Conservation (phyloP, 192 early-diverging fungal genomes). For the Spizellomyces punctatus region DNA sequence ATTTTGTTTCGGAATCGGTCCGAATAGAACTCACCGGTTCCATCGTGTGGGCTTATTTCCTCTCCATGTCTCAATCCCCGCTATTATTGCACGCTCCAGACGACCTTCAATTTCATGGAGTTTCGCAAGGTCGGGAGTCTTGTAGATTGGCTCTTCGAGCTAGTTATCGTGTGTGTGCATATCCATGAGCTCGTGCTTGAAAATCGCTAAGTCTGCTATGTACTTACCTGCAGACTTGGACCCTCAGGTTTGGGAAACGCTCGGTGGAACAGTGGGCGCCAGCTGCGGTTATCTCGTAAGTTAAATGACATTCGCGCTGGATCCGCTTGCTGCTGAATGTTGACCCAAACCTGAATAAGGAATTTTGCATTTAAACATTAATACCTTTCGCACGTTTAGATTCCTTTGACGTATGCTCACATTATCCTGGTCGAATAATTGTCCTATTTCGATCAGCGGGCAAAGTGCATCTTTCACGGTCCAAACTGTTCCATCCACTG, state of each 20-base stretch:
- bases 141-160: constrained; percentile 41
- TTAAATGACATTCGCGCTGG: constrained; percentile 45
- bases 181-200: constrained; percentile 1
- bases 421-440: constrained; percentile 53
- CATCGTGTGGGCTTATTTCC: constrained; percentile 49
- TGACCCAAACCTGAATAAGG: constrained; percentile 54
- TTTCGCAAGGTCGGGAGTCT: constrained; percentile 23
- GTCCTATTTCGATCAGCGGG: constrained; percentile 47
- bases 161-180: constrained; percentile 14
- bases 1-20: background rate
- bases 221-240: constrained; percentile 37
- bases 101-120: constrained; percentile 42
- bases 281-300: constrained; percentile 25
- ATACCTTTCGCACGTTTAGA: background rate
- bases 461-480: constrained; percentile 37
- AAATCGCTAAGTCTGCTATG: background rate
- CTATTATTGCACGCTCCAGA: constrained; percentile 44
- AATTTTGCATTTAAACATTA: background rate
- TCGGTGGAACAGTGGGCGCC: constrained; percentile 43
- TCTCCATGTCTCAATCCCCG: constrained; percentile 55
- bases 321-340: constrained; percentile 46
- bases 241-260: constrained; percentile 11
- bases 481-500: constrained; percentile 44
- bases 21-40: constrained; percentile 47
- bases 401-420: constrained; percentile 33